Evolutionary conservation across 1,284 basidiomycete genomes (phyloP), one percentile per base, ranked within the genome.

Genomic region (Cutaneotrichosporon cavernicola): DNA sequence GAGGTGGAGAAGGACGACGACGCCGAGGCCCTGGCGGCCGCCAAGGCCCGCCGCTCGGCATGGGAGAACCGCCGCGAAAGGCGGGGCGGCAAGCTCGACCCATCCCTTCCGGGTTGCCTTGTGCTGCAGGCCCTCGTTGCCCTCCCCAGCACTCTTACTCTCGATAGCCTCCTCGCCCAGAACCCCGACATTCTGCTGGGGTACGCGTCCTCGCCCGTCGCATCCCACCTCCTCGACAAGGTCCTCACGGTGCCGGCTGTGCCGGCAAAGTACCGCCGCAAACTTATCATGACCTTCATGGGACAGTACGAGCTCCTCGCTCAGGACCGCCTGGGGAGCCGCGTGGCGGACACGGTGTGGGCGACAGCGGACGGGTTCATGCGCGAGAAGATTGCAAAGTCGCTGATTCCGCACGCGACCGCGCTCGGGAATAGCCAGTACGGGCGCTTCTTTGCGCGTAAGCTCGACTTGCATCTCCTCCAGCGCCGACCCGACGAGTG

Each of bases 311-410:
- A 89, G 72, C 74, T 81, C 34, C 86, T 97, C 26, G 90, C 90
- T 2, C 88, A 93, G 74, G 91, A 96, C 76, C 86, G 90, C 30
- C 87, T 96, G 69, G 94, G 95, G 56, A 92, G 90, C 70, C 85
- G 92, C 58, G 88, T 97, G 0, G 91, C 87, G 4, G 94, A 95
- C 73, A 87, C 89, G 30, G 90, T 89, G 70, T 97, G 92, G 91
- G 86, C 85, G 1, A 87, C 86, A 64, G 89, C 91, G 16, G 95
- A 97, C 80, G 89, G 91, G 1, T 97, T 90, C 80, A 84, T 96
- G 70, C 93, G 90, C 83, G 92, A 96, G 81, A 95, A 94, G 80
- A 91, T 97, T 58, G 92, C 90, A 1, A 86, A 86, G 16, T 89
- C 89, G 13, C 81, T 96, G 11, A 81, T 92, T 31, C 81, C 85